phyloP scores from a whole-genome alignment of 1,284 basidiomycete genomes.

The Moniliella sp. region DNA sequence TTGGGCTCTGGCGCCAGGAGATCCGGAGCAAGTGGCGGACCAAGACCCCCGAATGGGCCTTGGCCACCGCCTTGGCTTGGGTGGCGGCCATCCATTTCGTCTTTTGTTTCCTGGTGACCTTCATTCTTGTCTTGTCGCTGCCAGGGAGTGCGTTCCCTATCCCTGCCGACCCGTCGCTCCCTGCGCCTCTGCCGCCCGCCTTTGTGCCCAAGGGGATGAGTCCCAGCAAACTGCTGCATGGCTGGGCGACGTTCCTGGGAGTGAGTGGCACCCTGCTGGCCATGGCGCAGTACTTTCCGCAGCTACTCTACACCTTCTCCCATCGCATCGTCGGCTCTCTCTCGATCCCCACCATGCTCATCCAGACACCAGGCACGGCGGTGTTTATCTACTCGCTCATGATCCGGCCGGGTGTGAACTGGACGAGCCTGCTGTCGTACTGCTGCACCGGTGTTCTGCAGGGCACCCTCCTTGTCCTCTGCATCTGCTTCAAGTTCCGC shows the following conservation, averaged over 20 bases:
- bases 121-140: slow-evolving; percentile 6
- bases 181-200: slow-evolving; percentile 38
- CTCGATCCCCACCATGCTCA: slow-evolving; percentile 71
- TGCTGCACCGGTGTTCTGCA: slow-evolving; percentile 71
- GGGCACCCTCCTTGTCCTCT: slow-evolving; percentile 46
- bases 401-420: slow-evolving; percentile 19
- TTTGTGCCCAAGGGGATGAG: slow-evolving; percentile 11
- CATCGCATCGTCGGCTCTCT: slow-evolving; percentile 67
- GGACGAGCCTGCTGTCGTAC: slow-evolving; percentile 39
- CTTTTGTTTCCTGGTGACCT: slow-evolving; percentile 6
- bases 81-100: slow-evolving; percentile 49
- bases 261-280: slow-evolving; percentile 58
- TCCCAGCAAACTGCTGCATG: slow-evolving; percentile 35
- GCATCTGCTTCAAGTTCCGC: slow-evolving; percentile 31
- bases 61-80: slow-evolving; percentile 54
- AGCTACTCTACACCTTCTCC: slow-evolving; percentile 57
- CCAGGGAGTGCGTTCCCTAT: slow-evolving; percentile 6
- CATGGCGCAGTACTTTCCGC: slow-evolving; percentile 64
- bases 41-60: slow-evolving; percentile 48
- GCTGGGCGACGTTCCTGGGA: slow-evolving; percentile 70
- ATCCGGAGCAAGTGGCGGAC: slow-evolving; percentile 7
- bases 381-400: slow-evolving; percentile 55
- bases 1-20: neutral
- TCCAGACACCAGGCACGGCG: slow-evolving; percentile 75
- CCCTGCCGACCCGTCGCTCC: slow-evolving; percentile 40